Evolutionary conservation across 169 alveolate species (phyloP).

Genomic region (Eimeria praecox): DNA sequence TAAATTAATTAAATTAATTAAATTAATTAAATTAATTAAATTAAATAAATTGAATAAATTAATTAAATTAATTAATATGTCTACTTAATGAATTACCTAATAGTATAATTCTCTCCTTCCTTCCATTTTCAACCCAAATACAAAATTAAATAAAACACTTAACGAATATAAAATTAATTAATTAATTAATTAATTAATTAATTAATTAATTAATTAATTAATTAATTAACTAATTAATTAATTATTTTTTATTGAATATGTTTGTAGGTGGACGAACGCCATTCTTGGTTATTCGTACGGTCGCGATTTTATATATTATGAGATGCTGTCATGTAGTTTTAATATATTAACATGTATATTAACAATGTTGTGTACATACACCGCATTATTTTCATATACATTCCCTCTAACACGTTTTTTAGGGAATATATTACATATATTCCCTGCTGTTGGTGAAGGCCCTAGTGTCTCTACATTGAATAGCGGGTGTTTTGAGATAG

Average conservation of each 20-base stretch:
- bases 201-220: no score
- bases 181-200: no score
- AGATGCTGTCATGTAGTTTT: slow-evolving; percentile 1
- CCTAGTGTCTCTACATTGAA: slow-evolving; percentile 13
- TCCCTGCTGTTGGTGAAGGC: slow-evolving; percentile 72
- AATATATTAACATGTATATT: background rate
- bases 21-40: no score
- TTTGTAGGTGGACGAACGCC: slow-evolving; percentile 67
- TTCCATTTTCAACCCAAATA: no score
- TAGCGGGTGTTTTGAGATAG: slow-evolving; percentile 31
- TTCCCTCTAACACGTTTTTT: background rate
- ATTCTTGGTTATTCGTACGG: slow-evolving; percentile 51
- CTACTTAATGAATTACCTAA: no score
- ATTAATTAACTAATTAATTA: no score
- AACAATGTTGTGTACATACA: background rate
- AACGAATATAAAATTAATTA: no score
- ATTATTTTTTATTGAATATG: no score
- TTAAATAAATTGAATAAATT: no score
- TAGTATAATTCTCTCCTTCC: background rate
- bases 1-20: no score
- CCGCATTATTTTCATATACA: background rate
- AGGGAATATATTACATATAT: background rate
- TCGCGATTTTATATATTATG: slow-evolving; percentile 37
- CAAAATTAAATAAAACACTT: no score
- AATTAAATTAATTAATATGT: no score